Conservation (phyloP, 257 asterid genomes). For the Linaria vulgaris region DNA sequence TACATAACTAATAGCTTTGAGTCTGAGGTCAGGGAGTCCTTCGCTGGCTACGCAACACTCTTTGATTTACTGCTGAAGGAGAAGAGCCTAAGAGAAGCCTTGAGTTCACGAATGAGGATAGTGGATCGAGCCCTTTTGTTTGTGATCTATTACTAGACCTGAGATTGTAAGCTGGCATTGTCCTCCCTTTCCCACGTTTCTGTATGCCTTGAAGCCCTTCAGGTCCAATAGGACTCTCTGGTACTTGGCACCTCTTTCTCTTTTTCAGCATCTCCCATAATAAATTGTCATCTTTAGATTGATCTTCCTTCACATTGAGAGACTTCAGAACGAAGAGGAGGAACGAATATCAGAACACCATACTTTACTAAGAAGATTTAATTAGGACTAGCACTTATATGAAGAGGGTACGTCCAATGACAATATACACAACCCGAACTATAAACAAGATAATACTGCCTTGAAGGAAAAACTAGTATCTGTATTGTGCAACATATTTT, state of each 20-base stretch:
- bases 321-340: constrained; percentile 23
- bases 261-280: constrained; percentile 58
- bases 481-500: neutral
- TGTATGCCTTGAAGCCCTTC: constrained; percentile 43
- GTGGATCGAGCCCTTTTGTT: constrained; percentile 30
- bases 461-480: too few species aligned
- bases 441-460: neutral
- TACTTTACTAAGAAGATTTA: neutral
- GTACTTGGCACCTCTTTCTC: constrained; percentile 67
- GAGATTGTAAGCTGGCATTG: constrained; percentile 28
- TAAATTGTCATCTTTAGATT: constrained; percentile 47
- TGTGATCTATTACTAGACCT: constrained; percentile 25
- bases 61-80: constrained; percentile 41
- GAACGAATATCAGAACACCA: neutral
- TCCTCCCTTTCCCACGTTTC: constrained; percentile 32
- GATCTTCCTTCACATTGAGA: constrained; percentile 35
- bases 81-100: constrained; percentile 53
- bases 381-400: constrained; percentile 2
- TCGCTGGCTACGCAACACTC: constrained; percentile 26
- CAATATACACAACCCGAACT: neutral
- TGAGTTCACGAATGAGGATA: constrained; percentile 30
- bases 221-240: constrained; percentile 45
- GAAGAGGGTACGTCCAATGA: neutral
- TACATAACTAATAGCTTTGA: neutral
- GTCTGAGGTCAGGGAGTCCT: constrained; percentile 32